Evolutionary conservation across 169 alveolate genomes (phyloP).

Genomic region (Cryptosporidium parvum): DNA sequence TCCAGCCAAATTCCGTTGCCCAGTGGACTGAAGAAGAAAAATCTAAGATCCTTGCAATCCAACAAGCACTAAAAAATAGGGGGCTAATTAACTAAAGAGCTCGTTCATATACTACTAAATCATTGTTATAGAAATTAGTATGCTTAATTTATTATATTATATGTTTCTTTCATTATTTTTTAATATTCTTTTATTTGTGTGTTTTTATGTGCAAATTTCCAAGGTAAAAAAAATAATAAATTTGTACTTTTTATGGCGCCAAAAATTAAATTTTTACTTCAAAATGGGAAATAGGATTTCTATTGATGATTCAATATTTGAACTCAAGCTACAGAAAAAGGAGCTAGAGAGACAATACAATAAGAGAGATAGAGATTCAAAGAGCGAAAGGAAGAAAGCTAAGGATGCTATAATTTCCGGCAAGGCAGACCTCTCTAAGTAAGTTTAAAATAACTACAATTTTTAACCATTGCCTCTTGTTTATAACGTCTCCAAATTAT

Average conservation of each 20-base stretch:
- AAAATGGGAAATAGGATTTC: slow-evolving; percentile 56
- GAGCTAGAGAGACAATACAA: slow-evolving; percentile 55
- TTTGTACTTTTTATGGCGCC: background rate
- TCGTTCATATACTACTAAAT: background rate
- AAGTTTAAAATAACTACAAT: slow-evolving; percentile 3
- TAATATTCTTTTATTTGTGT: no score
- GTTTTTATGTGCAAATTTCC: no score
- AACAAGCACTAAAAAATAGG: slow-evolving; percentile 42
- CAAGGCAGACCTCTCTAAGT: slow-evolving; percentile 36
- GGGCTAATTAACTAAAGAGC: slow-evolving; percentile 44
- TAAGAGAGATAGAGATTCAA: slow-evolving; percentile 49
- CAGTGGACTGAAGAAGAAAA: slow-evolving; percentile 74
- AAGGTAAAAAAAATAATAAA: no score
- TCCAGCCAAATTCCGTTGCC: slow-evolving; percentile 62
- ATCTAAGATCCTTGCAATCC: slow-evolving; percentile 51
- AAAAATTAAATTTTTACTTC: background rate
- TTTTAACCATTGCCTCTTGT: background rate
- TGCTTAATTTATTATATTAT: background rate
- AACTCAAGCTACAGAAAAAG: slow-evolving; percentile 50
- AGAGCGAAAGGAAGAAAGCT: slow-evolving; percentile 58
- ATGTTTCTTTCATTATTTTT: background rate
- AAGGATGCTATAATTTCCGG: slow-evolving; percentile 65
- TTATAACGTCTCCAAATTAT: background rate
- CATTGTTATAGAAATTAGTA: background rate
- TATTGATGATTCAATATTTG: slow-evolving; percentile 73